A percentile compares a stretch with the other conserved stretches of the same genome.
phyloP scores from a whole-genome alignment of 2,329 filamentous ascomycete species.

The Fonsecaea multimorphosa region DNA sequence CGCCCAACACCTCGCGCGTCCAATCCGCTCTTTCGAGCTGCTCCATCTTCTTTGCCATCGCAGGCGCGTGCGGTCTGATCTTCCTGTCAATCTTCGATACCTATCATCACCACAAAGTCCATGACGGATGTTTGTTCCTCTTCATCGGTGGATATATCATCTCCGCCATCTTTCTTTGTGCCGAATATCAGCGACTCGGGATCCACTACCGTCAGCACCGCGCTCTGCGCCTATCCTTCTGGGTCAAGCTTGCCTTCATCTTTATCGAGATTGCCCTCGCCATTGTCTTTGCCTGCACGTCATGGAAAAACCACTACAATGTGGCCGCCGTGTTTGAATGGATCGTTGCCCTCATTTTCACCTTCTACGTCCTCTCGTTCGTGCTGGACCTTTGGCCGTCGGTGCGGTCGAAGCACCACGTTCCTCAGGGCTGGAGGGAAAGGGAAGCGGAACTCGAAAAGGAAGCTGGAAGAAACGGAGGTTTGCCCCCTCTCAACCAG shows the following conservation, averaged over 20 bases:
- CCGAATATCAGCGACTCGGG: constrained; percentile 83
- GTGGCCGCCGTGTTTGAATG: constrained; percentile 79
- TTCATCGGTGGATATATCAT: constrained; percentile 88
- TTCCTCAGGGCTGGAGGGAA: constrained; percentile 47
- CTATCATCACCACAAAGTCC: constrained; percentile 66
- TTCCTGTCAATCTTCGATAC: constrained; percentile 87
- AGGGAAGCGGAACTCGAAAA: constrained; percentile 26
- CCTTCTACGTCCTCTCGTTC: constrained; percentile 78
- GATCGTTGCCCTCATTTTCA: constrained; percentile 48
- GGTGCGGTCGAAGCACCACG: constrained; percentile 62
- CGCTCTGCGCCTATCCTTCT: constrained; percentile 79
- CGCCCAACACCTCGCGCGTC: constrained; percentile 67
- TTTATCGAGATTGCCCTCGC: constrained; percentile 74
- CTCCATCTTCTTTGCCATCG: constrained; percentile 58
- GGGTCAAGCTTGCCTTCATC: constrained; percentile 85
- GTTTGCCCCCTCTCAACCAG: constrained; percentile 8
- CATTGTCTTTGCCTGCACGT: constrained; percentile 67
- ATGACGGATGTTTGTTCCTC: constrained; percentile 77
- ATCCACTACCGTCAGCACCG: constrained; percentile 74
- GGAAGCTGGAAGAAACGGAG: constrained; percentile 5
- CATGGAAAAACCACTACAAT: constrained; percentile 58
- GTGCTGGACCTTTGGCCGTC: constrained; percentile 85
- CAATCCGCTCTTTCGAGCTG: constrained; percentile 51
- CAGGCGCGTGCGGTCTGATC: constrained; percentile 81
- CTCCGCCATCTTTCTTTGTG: constrained; percentile 85